Evolutionary conservation across 495 filamentous ascomycete species (phyloP).

Genomic region (Aspergillus nidulans): DNA sequence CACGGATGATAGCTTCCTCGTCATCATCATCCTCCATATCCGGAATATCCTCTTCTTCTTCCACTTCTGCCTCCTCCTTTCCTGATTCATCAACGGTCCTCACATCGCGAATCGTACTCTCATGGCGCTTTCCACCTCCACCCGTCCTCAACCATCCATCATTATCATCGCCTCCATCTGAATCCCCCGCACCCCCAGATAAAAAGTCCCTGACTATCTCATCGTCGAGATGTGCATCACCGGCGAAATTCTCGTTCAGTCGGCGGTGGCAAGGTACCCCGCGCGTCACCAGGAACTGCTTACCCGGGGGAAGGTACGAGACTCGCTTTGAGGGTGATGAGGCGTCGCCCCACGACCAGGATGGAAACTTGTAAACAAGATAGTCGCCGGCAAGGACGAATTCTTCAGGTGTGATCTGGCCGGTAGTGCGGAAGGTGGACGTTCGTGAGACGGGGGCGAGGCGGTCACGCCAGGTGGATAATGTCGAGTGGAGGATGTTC

Average conservation of each 20-base stretch:
- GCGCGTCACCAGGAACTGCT: slow-evolving; percentile 93
- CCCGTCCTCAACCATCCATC: slow-evolving; percentile 91
- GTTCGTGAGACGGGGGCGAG: slow-evolving; percentile 82
- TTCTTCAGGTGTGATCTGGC: slow-evolving; percentile 96
- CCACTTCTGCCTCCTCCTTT: slow-evolving; percentile 67
- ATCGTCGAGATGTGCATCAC: slow-evolving; percentile 79
- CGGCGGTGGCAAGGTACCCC: slow-evolving; percentile 89
- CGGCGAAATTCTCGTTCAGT: slow-evolving; percentile 89
- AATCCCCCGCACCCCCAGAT: slow-evolving; percentile 50
- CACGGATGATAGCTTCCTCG: slow-evolving; percentile 93
- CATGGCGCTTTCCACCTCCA: slow-evolving; percentile 52
- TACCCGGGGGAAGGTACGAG: slow-evolving; percentile 75
- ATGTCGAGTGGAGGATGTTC: slow-evolving; percentile 71
- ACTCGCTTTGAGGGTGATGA: slow-evolving; percentile 72
- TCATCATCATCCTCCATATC: slow-evolving; percentile 99
- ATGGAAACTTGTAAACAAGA: slow-evolving; percentile 97
- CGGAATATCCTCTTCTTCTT: slow-evolving; percentile 84
- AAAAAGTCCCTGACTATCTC: slow-evolving; percentile 76
- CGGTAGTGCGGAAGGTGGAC: slow-evolving; percentile 88
- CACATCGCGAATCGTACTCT: slow-evolving; percentile 72
- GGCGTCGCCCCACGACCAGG: slow-evolving; percentile 95
- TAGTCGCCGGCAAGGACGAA: slow-evolving; percentile 96
- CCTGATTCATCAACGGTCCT: slow-evolving; percentile 81
- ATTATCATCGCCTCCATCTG: slow-evolving; percentile 54
- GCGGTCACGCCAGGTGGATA: slow-evolving; percentile 82